Evolutionary conservation across 108 stramenopile genomes (phyloP).

Genomic region (Craspedostauros australis): DNA sequence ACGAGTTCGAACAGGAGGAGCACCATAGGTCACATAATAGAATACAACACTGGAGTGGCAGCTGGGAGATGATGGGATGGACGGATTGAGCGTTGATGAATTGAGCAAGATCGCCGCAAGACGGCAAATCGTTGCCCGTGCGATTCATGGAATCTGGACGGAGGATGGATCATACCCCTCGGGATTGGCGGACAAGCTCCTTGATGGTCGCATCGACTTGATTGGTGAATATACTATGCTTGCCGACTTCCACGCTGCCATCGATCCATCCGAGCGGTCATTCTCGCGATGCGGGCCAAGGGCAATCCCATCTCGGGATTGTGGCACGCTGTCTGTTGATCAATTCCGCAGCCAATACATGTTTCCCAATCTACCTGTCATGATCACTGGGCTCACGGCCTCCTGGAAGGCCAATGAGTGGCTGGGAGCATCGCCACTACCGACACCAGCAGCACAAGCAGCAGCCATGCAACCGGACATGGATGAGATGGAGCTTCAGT

Average conservation of each 20-base stretch:
- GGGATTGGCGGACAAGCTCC: constrained; percentile 5
- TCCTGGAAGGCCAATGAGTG: constrained; percentile 10
- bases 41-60: too few relatives aligned
- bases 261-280: neutral
- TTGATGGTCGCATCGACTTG: constrained; percentile 9
- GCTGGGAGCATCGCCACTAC: too few relatives aligned
- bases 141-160: constrained; percentile 9
- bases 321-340: constrained; percentile 2
- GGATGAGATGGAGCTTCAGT: neutral
- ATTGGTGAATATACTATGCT: constrained; percentile 6
- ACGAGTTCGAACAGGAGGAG: too few relatives aligned
- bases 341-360: constrained; percentile 34
- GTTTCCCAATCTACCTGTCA: constrained; percentile 31
- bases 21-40: too few relatives aligned
- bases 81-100: too few relatives aligned
- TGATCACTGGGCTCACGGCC: constrained; percentile 32
- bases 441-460: neutral
- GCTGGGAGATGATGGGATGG: too few relatives aligned
- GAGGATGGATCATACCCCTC: constrained; percentile 3
- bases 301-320: constrained; percentile 2
- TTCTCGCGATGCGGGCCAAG: too few relatives aligned
- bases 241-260: constrained; percentile 1
- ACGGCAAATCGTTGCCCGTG: constrained; percentile 3
- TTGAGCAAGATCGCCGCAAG: too few relatives aligned
- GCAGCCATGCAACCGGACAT: constrained; percentile 3